These are phyloP conservation scores for Phytophthora nicotianae DNA, from an alignment of 352 stramenopile species.

Conservation along the genomic window DNA sequence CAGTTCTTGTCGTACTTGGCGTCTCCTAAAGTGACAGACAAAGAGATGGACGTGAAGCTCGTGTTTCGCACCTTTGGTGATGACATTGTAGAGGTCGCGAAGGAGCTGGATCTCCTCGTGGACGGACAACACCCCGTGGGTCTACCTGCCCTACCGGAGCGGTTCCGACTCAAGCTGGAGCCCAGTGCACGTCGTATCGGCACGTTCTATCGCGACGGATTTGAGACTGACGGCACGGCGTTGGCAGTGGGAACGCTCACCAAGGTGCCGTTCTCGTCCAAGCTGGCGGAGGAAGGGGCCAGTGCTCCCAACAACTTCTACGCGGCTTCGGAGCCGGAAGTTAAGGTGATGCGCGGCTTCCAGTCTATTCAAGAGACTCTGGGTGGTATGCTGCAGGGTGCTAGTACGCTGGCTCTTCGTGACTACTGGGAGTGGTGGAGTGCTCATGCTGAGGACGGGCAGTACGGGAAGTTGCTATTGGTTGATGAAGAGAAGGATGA, in stretches of 20 bases:
- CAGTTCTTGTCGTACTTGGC: conserved; percentile 65
- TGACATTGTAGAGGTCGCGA: conserved; percentile 75
- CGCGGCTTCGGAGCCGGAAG: conserved; percentile 11
- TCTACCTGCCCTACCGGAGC: conserved; percentile 41
- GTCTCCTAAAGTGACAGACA: conserved; percentile 21
- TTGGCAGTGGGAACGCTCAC: conserved; percentile 65
- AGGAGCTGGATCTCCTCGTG: conserved; percentile 73
- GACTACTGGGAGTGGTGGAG: conserved; percentile 91
- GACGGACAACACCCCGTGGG: conserved; percentile 66
- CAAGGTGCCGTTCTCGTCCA: conserved; percentile 64
- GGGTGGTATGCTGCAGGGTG: conserved; percentile 33
- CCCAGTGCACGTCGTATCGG: conserved; percentile 38
- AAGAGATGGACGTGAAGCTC: conserved; percentile 54
- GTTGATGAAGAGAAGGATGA: conserved; percentile 41
- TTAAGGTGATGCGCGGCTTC: conserved; percentile 70
- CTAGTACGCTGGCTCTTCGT: conserved; percentile 64
- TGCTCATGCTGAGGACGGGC: conserved; percentile 68
- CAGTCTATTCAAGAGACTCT: conserved; percentile 48
- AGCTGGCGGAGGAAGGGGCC: conserved; percentile 32
- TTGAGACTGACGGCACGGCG: conserved; percentile 53
- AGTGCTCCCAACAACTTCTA: conserved; percentile 51
- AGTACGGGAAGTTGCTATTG: conserved; percentile 82
- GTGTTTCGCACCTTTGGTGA: conserved; percentile 86
- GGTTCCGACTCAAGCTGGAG: conserved; percentile 54
- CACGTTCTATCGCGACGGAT: conserved; percentile 82